Evolutionary conservation across 2,329 filamentous ascomycete species (phyloP), one percentile per base, ranked within the genome.

Genomic region (Stenocarpella maydis): DNA sequence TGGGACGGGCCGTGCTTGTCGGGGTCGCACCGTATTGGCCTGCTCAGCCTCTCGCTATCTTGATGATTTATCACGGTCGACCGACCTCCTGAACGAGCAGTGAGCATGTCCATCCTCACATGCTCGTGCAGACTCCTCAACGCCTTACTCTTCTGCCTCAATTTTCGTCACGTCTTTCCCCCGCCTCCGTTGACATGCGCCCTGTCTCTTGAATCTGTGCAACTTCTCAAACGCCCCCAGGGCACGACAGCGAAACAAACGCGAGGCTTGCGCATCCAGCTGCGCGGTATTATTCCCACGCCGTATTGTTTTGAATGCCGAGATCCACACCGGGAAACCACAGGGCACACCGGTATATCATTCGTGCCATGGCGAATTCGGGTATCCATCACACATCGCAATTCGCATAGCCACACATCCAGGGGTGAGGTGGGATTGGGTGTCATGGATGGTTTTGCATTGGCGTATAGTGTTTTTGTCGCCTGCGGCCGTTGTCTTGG

Each of bases 21-120:
- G n/a, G 28, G 28, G 58, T 63, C 21, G 28, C 41, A 63, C 43
- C 43, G 41, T 21, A 19, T 49, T 49, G 58, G 58, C 49, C 58
- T 49, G 58, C 58, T 49, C 43, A 63, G 19, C 4, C 21, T 12
- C 58, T 47, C 15, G 26, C 28, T 37, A 26, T 61, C 28, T 14
- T 47, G 26, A 49, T 43, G 49, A 7, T 63, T 49, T n/a, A 49
- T 9, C n/a, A 14, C 7, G 10, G 3, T 37, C 37, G 43, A 37
- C 58, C 43, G 43, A 21, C 43, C 28, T 49, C n/a, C 10, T 63
- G n/a, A 21, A 49, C 28, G 15, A 49, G 26, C 21, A 45, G 17
- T 19, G 2, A 37, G 10, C 5, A 19, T 63, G 5, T 47, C 26
- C n/a, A 34, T 49, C 28, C 34, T 63, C 43, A 47, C 7, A 19